Evolutionary conservation across 208 protist species (phyloP), one percentile per base, ranked within the genome.

Genomic region (Borovskyia barvae): DNA sequence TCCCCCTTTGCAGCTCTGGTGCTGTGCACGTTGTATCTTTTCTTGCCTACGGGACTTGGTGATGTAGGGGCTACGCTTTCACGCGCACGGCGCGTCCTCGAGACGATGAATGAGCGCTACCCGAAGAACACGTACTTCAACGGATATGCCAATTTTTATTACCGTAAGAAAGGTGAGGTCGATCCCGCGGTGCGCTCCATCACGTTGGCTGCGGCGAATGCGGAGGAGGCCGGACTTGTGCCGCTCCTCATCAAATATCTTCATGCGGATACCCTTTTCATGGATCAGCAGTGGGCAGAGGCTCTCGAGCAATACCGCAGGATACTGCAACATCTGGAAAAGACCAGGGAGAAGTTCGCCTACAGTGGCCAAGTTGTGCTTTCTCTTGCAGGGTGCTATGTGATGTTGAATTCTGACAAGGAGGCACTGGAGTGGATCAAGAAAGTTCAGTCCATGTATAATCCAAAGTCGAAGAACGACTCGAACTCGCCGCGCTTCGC

Each of bases 81-180:
- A 12, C 82, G 90, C 47, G 92, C 85, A 11, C 87, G 92, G 55
- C 72, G 30, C 30, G 62, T 97, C 15, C 72, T 97, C 20, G 83
- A 93, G 37, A 76, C 61, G 33, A 91, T 88, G 82, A 93, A 95
- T 47, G 49, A 70, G 64, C 75, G 78, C 35, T 94, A 90, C 68
- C 80, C 87, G 8, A 70, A 82, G 50, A 96, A 96, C 74, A 94
- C 85, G 17, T 92, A 96, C 70, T 96, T 96, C 69, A 60, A 92
- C 70, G 90, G 90, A 14, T 96, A 96, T 73, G 77, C 80, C 14
- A 96, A 96, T 67, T 96, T 96, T 69, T 96, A 93, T 68, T 74
- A 90, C 76, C 76, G 90, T 42, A 96, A 96, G 59, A 77, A 73
- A 26, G 90, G 90, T 25, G 84, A 96, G 51, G 87, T 82, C 3